These are phyloP conservation scores for Malassezia globosa DNA, from an alignment of 1,284 basidiomycete species.

Conservation along the genomic window DNA sequence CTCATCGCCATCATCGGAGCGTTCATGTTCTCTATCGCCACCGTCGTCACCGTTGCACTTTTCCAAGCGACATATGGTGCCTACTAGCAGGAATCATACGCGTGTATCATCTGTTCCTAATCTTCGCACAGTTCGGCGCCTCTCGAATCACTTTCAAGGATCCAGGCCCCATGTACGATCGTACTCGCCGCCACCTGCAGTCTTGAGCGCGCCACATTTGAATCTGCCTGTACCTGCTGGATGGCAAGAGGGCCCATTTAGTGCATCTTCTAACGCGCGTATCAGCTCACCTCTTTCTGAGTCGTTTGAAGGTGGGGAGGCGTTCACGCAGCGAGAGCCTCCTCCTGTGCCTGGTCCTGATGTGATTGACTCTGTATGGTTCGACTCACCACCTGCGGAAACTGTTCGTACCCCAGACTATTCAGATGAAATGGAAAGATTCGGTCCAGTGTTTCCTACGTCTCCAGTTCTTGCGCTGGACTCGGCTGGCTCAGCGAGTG, in stretches of 20 bases:
- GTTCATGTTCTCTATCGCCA: not conserved
- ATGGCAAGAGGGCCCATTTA: slow-evolving; percentile 13
- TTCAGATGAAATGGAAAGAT: not conserved
- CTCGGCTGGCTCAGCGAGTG: not conserved
- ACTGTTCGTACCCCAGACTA: not conserved
- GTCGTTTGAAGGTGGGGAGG: not conserved
- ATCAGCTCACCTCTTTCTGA: slow-evolving; percentile 12
- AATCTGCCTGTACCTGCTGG: too few species aligned
- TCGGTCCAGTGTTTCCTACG: not conserved
- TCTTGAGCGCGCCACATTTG: too few species aligned
- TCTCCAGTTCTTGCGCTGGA: slow-evolving; percentile 1
- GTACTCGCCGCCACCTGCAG: too few species aligned
- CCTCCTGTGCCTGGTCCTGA: not conserved
- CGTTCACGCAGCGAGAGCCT: not conserved
- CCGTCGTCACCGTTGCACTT: not conserved
- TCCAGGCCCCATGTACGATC: too few species aligned
- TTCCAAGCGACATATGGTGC: not conserved
- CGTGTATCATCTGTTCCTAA: not conserved
- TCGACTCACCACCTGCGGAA: not conserved
- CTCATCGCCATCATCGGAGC: not conserved
- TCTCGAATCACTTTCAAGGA: not conserved
- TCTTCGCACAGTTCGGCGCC: not conserved
- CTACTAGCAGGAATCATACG: not conserved
- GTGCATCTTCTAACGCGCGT: slow-evolving; percentile 11
- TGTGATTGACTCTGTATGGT: slow-evolving; percentile 13